Base-by-base conservation (phyloP, 2,329 filamentous ascomycete genomes). In the Dactylellina parvicollis region DNA sequence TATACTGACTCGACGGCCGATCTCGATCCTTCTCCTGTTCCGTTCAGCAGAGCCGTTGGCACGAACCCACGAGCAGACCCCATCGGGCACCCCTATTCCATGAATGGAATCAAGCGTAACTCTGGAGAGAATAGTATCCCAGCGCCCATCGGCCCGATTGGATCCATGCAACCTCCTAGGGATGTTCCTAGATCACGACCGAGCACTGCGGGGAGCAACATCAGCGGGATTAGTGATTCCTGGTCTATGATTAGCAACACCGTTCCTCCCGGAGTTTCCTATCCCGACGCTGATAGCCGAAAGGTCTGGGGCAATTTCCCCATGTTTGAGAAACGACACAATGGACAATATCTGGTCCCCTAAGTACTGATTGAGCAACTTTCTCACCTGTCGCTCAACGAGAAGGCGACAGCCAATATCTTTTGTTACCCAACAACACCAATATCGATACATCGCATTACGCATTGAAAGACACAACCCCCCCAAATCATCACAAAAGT, bases 221-320 rank as follows among this genome's bases (percentile, higher is more conserved):
- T 71, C 34, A 71, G 66, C 28, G 69, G 69, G 16, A 65, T 65
- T 54, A 73, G 69, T 16, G 69, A 73, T 55, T 73, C 69, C 44
- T 73, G 69, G 69, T 65, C 69, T 8, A 73, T 71, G 66, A 71
- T 71, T 64, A 71, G 66, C 46, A 71, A 71, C 42, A 71, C 66
- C 2, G 66, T 64, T 8, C 66, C 66, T 10, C 66, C 66, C n/a
- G 66, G 66, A 22, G 57, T 71, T 20, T 32, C 66, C 10, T 71
- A 71, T 38, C 66, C 66, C 3, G 66, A 71, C 32, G 66, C 66
- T 8, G 66, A 71, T 26, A 71, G 66, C 20, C 32, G 66, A 50
- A 71, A 71, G 22, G 66, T 71, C 24, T 71, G 66, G 66, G 66
- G 66, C 7, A 49, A 71, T 50, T 71, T 71, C 24, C 66, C 66